Evolutionary conservation across 1,284 basidiomycete species (phyloP), one percentile per base, ranked within the genome.

Genomic region (Apiotrichum gracile): DNA sequence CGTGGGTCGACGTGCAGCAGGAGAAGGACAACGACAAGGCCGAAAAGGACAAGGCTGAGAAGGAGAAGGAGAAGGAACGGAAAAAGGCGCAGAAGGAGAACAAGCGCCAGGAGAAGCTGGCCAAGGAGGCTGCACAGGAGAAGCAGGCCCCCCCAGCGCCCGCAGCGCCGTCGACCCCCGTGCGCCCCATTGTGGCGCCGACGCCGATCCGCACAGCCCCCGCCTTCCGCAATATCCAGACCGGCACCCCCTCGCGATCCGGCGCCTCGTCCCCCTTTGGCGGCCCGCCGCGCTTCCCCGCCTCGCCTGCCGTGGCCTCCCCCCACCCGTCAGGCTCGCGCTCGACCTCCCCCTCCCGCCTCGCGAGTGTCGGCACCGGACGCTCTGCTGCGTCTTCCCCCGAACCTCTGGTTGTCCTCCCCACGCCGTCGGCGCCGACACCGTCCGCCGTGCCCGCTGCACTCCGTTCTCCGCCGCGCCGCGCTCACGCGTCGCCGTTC

Each of bases 221-320:
- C 1, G 51, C 35, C 24, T 52, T 57, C 29, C 55, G 52, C 33
- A 48, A 31, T 13, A 39, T 55, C 51, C 33, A 47, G 51, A 24
- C 54, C 13, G 51, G 47, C 31, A 41, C 52, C 4, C 52, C 58
- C 0, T 17, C 55, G 21, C 57, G 48, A 49, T 35, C 62, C 17
- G 54, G 48, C 34, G 29, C 52, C 10, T 29, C 49, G 13, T 65
- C 66, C 17, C 69, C 70, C 0, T 73, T 73, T 53, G 51, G 65
- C 10, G 71, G 71, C 6, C 71, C 71, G 22, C 71, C 71, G 3
- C 59, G 66, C 38, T 73, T 73, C 58, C 65, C 70, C 13, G 43
- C 51, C 31, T 33, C 51, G 33, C 48, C 55, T 14, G 42, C 42
- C 12, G 26, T 47, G 9, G 38, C 47, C 39, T 17, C 50, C 37